Conservation (phyloP, 2,329 filamentous ascomycete genomes). For the Trichothecium sympodiale region DNA sequence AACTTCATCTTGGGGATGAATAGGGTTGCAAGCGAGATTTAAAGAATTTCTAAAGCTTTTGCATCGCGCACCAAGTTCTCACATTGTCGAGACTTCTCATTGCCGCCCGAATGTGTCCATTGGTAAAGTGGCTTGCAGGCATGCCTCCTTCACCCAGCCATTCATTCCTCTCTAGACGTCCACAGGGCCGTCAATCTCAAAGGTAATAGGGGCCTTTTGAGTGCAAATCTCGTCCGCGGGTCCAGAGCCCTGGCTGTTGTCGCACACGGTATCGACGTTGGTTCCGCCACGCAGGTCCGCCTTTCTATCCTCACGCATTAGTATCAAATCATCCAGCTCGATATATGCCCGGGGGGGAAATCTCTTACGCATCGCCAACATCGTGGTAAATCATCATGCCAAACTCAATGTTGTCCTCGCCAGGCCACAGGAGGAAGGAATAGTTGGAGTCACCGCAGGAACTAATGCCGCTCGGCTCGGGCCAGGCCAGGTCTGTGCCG, state of each 20-base stretch:
- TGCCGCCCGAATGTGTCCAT: no score
- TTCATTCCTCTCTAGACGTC: no score
- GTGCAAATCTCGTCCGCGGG: conserved; percentile 8
- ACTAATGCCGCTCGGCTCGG: conserved; percentile 1
- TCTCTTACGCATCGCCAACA: conserved; percentile 1
- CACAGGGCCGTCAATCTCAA: conserved; percentile 8
- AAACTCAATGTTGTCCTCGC: conserved; percentile 1
- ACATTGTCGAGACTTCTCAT: no score
- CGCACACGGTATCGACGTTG: conserved; percentile 7
- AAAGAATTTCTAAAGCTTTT: no score
- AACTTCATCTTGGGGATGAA: no score
- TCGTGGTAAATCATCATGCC: conserved; percentile 3
- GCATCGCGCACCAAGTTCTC: no score
- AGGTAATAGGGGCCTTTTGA: conserved; percentile 5
- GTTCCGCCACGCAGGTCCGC: conserved; percentile 8
- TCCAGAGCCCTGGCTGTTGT: conserved; percentile 8
- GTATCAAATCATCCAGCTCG: not conserved
- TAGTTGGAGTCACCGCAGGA: not conserved
- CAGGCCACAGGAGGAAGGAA: conserved; percentile 1
- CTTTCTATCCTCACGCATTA: conserved; percentile 1
- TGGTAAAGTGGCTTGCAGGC: no score
- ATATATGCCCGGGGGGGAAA: not conserved
- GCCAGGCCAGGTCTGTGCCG: conserved; percentile 7
- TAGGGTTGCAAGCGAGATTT: no score
- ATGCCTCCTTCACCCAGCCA: no score